Base-by-base conservation (phyloP, 805 yeast species). In the Sugiyamaella americana region DNA sequence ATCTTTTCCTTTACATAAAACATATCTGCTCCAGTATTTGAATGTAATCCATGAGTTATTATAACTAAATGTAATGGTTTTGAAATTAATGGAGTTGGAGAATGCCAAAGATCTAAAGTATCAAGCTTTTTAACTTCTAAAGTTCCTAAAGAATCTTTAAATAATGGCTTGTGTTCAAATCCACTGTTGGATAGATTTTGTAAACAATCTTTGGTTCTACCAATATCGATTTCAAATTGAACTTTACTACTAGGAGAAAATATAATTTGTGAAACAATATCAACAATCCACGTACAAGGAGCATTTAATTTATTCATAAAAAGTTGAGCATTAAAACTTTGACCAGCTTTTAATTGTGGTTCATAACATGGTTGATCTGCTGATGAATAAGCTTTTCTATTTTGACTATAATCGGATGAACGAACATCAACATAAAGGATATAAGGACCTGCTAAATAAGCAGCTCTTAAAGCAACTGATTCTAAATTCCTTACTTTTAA, bases 1-100 rank as follows among this genome's bases (percentile, higher is more conserved):
- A 93, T 77, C 56, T 74, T 74, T 58, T 93, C 98, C 54, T 88
- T 88, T 47, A 91, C 58, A 57, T 82, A 89, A 17, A 86, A 72
- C 94, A 93, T 79, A 63, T 93, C 98, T 8, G 95, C 87, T 1
- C 93, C 82, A 3, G 82, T 76, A 58, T 89, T 93, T 1, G 97
- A 86, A 58, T 87, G 95, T 21, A 93, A 73, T 0, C 98, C 98
- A 63, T 93, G 98, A 0, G 96, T 87, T 10, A 89, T 55, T 3
- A 93, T 71, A 2, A 91, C 93, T 47, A 93, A 68, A 68, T 93
- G 98, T 11, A 82, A 76, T 0, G 94, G 93, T 48, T 66, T 63
- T 3, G 67, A 57, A 0, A 72, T 67, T 8, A 66, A 54, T 1
- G 69, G 72, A 1, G 78, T 74, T 0, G 94, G 93, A 34, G 72